Percentiles rank a stretch among this genome's conserved stretches.
phyloP scores from a whole-genome alignment of 2,329 filamentous ascomycete species.

The Chaetomium strumarium region DNA sequence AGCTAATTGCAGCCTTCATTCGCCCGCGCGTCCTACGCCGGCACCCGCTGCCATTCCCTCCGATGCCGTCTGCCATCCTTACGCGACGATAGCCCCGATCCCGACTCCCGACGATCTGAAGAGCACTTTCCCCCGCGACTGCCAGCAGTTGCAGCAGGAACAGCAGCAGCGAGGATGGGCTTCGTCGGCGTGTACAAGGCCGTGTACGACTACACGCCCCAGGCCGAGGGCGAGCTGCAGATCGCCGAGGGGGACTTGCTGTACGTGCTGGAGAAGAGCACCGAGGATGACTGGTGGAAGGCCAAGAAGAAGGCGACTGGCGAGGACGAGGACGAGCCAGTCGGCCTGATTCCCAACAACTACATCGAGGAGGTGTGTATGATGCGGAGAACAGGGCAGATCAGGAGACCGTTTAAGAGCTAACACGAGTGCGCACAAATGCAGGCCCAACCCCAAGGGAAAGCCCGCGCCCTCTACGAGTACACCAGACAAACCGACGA shows the following conservation, averaged over 20 bases:
- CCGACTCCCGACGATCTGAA: not conserved
- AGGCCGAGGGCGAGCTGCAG: constrained; percentile 77
- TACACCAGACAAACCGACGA: constrained; percentile 97
- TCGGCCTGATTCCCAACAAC: constrained; percentile 86
- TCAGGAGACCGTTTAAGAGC: not conserved
- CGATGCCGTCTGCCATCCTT: constrained; percentile 5
- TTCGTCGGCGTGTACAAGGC: constrained; percentile 89
- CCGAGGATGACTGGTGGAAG: constrained; percentile 85
- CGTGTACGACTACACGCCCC: constrained; percentile 86
- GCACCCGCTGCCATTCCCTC: not conserved
- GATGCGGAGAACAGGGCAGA: not conserved
- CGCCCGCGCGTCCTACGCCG: not conserved
- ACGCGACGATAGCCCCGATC: constrained; percentile 5
- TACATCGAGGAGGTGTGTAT: constrained; percentile 80
- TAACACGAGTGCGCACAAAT: constrained; percentile 3
- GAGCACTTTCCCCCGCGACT: not conserved
- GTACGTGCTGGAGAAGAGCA: constrained; percentile 78
- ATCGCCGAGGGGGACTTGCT: constrained; percentile 83
- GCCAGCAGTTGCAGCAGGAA: not conserved
- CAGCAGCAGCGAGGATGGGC: constrained; percentile 54
- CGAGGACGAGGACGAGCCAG: constrained; percentile 85
- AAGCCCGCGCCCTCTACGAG: constrained; percentile 93
- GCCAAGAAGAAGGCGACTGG: constrained; percentile 81
- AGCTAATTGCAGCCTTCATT: too few species aligned
- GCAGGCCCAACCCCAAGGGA: constrained; percentile 53